Evolutionary conservation across 169 alveolate genomes (phyloP).

Genomic region (Eimeria mitis): DNA sequence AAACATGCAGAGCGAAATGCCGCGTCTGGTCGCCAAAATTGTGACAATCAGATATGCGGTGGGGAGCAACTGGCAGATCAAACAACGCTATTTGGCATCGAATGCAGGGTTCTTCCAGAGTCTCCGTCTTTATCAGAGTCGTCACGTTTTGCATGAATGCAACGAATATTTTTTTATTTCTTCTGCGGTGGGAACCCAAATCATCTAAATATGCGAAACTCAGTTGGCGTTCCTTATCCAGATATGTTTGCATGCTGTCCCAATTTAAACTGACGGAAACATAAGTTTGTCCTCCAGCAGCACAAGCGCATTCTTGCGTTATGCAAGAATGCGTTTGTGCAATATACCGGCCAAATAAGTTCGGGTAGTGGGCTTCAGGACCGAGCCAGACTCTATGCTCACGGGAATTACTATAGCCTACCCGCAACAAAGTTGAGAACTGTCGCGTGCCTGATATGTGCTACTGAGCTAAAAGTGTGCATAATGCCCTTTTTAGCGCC

Average conservation of each 20-base stretch:
- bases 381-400: not conserved
- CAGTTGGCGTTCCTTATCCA: not conserved
- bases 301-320: not conserved
- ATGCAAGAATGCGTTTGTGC: not conserved
- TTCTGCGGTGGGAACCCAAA: not conserved
- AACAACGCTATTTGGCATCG: constrained; percentile 20
- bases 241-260: not conserved
- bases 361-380: not conserved
- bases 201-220: not conserved
- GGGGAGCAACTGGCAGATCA: not conserved
- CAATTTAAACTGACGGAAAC: not conserved
- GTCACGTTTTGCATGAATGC: not conserved
- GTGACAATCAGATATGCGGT: not conserved
- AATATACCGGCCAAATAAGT: not conserved
- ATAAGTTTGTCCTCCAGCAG: too few species aligned
- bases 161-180: not conserved
- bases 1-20: not conserved
- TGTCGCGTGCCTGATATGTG: too few species aligned
- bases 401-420: too few species aligned
- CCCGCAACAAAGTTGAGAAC: too few species aligned
- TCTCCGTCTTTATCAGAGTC: not conserved
- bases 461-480: too few species aligned
- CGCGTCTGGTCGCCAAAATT: not conserved
- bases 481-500: not conserved
- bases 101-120: constrained; percentile 45